Evolutionary conservation across 2,329 filamentous ascomycete genomes (phyloP).

Genomic region (Trichophyton rubrum): DNA sequence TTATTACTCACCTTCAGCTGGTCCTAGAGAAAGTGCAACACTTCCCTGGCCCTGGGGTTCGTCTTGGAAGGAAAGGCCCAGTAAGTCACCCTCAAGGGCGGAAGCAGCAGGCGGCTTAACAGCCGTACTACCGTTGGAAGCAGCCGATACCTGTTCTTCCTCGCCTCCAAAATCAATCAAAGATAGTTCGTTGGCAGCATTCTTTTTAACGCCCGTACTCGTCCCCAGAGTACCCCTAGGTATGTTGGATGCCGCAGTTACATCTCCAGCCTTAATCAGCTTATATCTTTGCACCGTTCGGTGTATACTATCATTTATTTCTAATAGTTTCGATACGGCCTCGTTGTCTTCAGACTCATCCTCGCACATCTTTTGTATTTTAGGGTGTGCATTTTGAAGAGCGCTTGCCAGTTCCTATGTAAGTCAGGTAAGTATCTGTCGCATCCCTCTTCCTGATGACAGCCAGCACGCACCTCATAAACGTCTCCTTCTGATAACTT

Average conservation of each 20-base stretch:
- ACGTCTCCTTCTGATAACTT: slow-evolving; percentile 58
- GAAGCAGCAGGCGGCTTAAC: slow-evolving; percentile 40
- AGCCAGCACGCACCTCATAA: slow-evolving; percentile 44
- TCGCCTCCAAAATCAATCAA: slow-evolving; percentile 79
- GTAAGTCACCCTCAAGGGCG: slow-evolving; percentile 61
- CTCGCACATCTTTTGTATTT: slow-evolving; percentile 99
- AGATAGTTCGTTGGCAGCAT: slow-evolving; percentile 67
- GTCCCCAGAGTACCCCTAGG: slow-evolving; percentile 66
- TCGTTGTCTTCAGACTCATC: slow-evolving; percentile 96
- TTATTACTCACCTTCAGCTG: slow-evolving; percentile 36
- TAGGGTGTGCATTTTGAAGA: slow-evolving; percentile 85
- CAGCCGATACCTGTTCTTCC: slow-evolving; percentile 41
- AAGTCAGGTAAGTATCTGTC: slow-evolving; percentile 5
- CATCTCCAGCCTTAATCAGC: slow-evolving; percentile 86
- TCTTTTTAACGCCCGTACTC: slow-evolving; percentile 52
- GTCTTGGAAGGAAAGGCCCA: slow-evolving; percentile 73
- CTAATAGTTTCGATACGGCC: slow-evolving; percentile 84
- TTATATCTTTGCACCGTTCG: slow-evolving; percentile 91
- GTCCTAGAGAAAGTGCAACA: slow-evolving; percentile 54
- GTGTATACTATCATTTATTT: slow-evolving; percentile 98
- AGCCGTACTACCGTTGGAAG: slow-evolving; percentile 34
- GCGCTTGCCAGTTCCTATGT: slow-evolving; percentile 70
- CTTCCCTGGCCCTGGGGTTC: slow-evolving; percentile 53
- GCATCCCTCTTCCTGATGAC: not conserved
- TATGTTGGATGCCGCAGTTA: slow-evolving; percentile 70